Conservation (phyloP, 768 basidiomycete genomes). For the Russula emetica region DNA sequence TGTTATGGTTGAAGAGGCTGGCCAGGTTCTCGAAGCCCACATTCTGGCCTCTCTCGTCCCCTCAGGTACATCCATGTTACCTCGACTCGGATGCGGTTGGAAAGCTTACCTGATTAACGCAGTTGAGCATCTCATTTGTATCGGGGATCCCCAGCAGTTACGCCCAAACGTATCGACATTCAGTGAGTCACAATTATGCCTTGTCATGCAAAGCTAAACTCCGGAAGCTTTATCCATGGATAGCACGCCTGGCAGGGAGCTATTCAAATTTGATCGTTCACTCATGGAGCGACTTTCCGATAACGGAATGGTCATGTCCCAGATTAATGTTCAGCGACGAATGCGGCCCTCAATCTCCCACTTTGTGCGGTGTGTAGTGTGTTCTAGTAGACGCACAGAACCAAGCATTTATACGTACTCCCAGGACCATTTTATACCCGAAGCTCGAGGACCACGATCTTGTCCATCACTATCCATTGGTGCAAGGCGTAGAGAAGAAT, state of each 20-base stretch:
- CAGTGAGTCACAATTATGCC: constrained; percentile 37
- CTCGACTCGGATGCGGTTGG: background rate
- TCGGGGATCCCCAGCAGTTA: constrained; percentile 77
- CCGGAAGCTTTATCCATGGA: constrained; percentile 63
- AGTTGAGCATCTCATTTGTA: constrained; percentile 69
- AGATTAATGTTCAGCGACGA: constrained; percentile 65
- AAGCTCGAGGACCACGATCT: constrained; percentile 52
- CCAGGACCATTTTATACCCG: constrained; percentile 58
- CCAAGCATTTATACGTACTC: background rate
- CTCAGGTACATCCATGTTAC: constrained; percentile 27
- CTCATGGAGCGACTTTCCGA: constrained; percentile 69
- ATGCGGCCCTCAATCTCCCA: constrained; percentile 70
- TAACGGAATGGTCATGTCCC: constrained; percentile 59
- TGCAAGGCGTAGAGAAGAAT: constrained; percentile 59
- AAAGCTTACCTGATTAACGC: background rate
- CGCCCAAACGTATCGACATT: constrained; percentile 64
- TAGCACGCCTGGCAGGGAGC: constrained; percentile 46
- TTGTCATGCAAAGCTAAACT: background rate
- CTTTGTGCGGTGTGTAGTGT: constrained; percentile 46
- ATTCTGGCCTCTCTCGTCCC: constrained; percentile 59
- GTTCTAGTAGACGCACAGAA: background rate
- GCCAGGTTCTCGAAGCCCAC: constrained; percentile 78
- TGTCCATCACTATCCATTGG: constrained; percentile 48
- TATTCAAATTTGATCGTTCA: constrained; percentile 62
- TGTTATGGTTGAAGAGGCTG: constrained; percentile 74